A percentile compares a stretch with the other conserved stretches of the same genome.
These are phyloP conservation scores for Cladophialophora carrionii DNA, from an alignment of 2,329 filamentous ascomycete species.

Conservation along the genomic window DNA sequence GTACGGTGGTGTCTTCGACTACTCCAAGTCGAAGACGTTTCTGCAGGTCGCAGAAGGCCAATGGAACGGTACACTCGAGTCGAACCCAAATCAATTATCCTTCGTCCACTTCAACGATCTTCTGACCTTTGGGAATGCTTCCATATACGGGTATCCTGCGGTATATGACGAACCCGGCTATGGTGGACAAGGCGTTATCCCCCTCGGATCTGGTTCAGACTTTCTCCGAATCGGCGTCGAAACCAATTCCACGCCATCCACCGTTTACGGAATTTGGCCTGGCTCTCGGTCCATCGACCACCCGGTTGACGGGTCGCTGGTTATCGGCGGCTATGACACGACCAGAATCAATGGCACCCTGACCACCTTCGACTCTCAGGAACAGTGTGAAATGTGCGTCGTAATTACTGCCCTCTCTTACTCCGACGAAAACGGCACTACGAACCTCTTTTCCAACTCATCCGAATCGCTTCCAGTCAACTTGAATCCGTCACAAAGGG, in stretches of 20 bases:
- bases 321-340: constrained; percentile 37
- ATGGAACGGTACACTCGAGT: constrained; percentile 31
- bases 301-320: constrained; percentile 31
- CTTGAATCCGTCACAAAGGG: constrained; percentile 31
- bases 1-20: constrained; percentile 36
- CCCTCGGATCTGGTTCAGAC: constrained; percentile 31
- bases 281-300: constrained; percentile 32
- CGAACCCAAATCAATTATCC: constrained; percentile 23
- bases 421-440: constrained; percentile 18
- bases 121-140: constrained; percentile 31
- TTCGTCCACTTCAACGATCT: constrained; percentile 36
- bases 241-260: constrained; percentile 27
- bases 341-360: constrained; percentile 31
- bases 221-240: constrained; percentile 31
- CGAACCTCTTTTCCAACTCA: constrained; percentile 31
- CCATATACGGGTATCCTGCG: constrained; percentile 30
- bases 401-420: constrained; percentile 31
- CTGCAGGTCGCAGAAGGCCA: constrained; percentile 27
- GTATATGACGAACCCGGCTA: constrained; percentile 34
- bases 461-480: constrained; percentile 29
- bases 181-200: constrained; percentile 34
- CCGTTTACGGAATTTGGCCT: constrained; percentile 34
- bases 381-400: constrained; percentile 31
- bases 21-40: constrained; percentile 27
- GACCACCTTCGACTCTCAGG: constrained; percentile 25